phyloP scores from a whole-genome alignment of 768 basidiomycete genomes.

The Boletus vermiculosoides region DNA sequence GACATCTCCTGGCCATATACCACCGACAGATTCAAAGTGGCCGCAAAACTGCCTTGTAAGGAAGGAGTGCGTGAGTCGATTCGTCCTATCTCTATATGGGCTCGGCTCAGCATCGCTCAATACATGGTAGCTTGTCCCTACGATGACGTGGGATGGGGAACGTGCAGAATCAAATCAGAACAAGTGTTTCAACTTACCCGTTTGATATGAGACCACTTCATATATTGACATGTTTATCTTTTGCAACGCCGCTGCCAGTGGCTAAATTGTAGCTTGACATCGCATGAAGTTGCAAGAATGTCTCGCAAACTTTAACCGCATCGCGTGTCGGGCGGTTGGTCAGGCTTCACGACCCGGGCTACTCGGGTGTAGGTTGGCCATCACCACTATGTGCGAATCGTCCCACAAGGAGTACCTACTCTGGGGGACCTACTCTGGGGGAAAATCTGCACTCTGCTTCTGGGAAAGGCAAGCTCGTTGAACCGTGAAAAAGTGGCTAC shows the following conservation, averaged over 20 bases:
- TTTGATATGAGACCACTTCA: not conserved
- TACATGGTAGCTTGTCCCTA: not conserved
- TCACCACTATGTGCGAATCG: not conserved
- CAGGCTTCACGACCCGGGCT: not conserved
- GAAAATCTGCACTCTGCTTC: not conserved
- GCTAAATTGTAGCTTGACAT: conserved; percentile 10
- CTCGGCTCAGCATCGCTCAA: not conserved
- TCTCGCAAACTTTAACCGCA: not conserved
- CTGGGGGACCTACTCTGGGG: no score
- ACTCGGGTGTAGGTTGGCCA: not conserved
- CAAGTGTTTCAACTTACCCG: not conserved
- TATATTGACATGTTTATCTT: not conserved
- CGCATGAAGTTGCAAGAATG: conserved; percentile 4
- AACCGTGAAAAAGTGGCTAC: not conserved
- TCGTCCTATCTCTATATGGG: not conserved
- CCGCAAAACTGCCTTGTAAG: not conserved
- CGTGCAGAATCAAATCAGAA: conserved; percentile 1
- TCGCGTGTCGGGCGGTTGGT: not conserved
- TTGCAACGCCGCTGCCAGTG: conserved; percentile 4
- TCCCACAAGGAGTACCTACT: not conserved
- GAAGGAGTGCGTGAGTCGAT: not conserved
- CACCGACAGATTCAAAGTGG: no score
- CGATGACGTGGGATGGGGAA: not conserved
- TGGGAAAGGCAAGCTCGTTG: not conserved
- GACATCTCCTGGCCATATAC: not conserved